Percentiles rank a stretch among this genome's conserved stretches.
Evolutionary conservation across 192 early-diverging fungal species (phyloP).

Genomic region (Lobulomyces angularis): DNA sequence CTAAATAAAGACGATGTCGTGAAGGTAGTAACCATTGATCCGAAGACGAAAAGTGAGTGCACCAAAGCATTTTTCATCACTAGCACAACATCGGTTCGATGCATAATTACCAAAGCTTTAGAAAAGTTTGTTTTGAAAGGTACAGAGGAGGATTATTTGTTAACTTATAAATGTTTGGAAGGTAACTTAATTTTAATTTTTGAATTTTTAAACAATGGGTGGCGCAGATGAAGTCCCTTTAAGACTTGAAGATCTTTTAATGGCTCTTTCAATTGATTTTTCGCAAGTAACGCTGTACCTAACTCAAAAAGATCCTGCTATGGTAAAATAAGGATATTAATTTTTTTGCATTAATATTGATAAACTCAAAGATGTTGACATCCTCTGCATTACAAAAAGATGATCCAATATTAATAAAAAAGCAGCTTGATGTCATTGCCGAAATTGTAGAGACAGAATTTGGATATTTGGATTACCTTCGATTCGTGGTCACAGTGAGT

Average conservation of each 20-base stretch:
- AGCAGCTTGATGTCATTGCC: constrained; percentile 10
- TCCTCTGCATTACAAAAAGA: too few species aligned
- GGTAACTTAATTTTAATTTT: constrained; percentile 3
- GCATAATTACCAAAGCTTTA: constrained; percentile 17
- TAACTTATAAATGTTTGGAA: constrained; percentile 11
- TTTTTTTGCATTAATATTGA: neutral
- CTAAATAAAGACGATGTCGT: constrained; percentile 21
- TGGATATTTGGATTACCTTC: constrained; percentile 22
- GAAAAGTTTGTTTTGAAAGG: constrained; percentile 20
- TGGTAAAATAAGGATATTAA: too few species aligned
- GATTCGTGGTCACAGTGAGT: constrained; percentile 15
- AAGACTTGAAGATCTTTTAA: constrained; percentile 19
- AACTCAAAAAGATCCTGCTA: too few species aligned
- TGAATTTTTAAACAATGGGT: constrained; percentile 3
- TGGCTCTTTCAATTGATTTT: too few species aligned
- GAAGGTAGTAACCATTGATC: constrained; percentile 18
- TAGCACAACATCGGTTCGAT: constrained; percentile 10
- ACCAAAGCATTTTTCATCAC: constrained; percentile 24
- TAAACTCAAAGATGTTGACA: neutral
- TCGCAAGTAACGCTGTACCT: too few species aligned
- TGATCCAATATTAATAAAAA: too few species aligned
- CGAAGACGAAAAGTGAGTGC: constrained; percentile 16
- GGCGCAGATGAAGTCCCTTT: constrained; percentile 16
- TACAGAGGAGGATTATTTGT: constrained; percentile 17
- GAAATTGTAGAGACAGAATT: constrained; percentile 16